phyloP scores from a whole-genome alignment of 176 grass and related monocot genomes.

The Cenchrus fungigraminus region DNA sequence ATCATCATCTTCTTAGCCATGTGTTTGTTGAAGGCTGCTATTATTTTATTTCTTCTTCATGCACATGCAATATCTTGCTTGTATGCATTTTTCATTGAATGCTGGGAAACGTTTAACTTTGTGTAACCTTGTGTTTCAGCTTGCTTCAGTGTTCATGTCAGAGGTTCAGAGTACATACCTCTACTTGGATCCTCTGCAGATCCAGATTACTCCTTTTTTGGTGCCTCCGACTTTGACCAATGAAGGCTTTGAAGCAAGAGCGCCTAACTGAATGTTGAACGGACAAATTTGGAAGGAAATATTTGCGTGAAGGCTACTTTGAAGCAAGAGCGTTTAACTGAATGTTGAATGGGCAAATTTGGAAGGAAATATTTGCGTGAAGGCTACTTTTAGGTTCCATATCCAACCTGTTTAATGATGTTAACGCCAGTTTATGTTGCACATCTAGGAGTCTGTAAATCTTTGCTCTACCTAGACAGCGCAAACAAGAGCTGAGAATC shows the following conservation, averaged over 20 bases:
- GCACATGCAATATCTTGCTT: not conserved
- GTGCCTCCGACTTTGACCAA: slow-evolving; percentile 59
- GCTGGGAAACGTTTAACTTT: slow-evolving; percentile 8
- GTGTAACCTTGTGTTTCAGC: slow-evolving; percentile 56
- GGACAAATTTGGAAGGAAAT: not conserved
- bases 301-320: not conserved
- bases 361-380: not conserved
- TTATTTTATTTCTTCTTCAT: not conserved
- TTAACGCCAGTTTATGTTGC: not conserved
- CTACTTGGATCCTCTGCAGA: slow-evolving; percentile 69
- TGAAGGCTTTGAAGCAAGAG: slow-evolving; percentile 39
- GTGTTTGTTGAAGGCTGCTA: not conserved
- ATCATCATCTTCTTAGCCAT: not conserved
- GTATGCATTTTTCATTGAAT: not conserved
- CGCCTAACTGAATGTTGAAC: not conserved
- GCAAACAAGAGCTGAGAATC: not conserved
- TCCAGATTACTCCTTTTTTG: slow-evolving; percentile 68
- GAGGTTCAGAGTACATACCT: slow-evolving; percentile 92
- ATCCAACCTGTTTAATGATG: not conserved
- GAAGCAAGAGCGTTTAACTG: not conserved
- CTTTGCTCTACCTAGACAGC: not conserved
- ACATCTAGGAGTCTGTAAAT: not conserved
- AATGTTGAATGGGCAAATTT: not conserved
- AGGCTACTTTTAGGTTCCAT: slow-evolving; percentile 3
- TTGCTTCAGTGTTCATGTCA: slow-evolving; percentile 96